These are phyloP conservation scores for Phaeophleospora eucalypticola DNA, from an alignment of 2,329 filamentous ascomycete genomes.

Conservation along the genomic window DNA sequence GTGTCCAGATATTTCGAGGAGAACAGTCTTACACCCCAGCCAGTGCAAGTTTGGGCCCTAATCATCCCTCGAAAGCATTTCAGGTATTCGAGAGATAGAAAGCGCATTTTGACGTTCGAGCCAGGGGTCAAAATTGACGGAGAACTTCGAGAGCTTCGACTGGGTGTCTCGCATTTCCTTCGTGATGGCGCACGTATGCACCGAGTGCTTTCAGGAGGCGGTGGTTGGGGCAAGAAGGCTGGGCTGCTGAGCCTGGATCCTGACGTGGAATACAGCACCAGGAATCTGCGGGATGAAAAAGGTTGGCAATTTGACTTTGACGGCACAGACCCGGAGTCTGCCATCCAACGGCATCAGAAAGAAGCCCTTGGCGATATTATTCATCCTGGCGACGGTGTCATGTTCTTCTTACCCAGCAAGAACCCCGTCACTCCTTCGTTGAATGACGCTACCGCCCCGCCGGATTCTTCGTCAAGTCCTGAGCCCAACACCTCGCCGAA, in stretches of 20 bases:
- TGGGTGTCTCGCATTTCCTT: neutral
- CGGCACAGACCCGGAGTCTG: constrained; percentile 32
- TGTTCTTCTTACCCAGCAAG: constrained; percentile 31
- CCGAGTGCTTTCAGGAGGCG: constrained; percentile 68
- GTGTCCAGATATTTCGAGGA: constrained; percentile 57
- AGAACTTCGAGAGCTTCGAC: neutral
- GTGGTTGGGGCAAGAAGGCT: constrained; percentile 78
- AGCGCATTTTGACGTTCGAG: too few relatives aligned
- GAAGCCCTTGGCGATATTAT: constrained; percentile 54
- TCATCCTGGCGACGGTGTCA: constrained; percentile 60
- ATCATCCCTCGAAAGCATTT: constrained; percentile 38
- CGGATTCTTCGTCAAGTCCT: too few relatives aligned
- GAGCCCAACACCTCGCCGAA: too few relatives aligned
- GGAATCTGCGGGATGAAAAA: constrained; percentile 52
- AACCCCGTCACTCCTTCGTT: too few relatives aligned
- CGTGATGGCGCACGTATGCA: constrained; percentile 39
- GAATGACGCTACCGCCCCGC: too few relatives aligned
- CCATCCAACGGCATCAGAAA: constrained; percentile 31
- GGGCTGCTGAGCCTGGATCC: constrained; percentile 76
- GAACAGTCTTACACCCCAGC: constrained; percentile 37
- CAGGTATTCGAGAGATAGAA: too few relatives aligned
- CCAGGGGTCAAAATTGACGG: too few relatives aligned
- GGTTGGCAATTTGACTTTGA: constrained; percentile 50
- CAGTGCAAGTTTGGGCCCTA: constrained; percentile 69
- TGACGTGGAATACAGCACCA: constrained; percentile 51